Conservation (phyloP, 1,284 basidiomycete species). For the Thecaphora frezii region DNA sequence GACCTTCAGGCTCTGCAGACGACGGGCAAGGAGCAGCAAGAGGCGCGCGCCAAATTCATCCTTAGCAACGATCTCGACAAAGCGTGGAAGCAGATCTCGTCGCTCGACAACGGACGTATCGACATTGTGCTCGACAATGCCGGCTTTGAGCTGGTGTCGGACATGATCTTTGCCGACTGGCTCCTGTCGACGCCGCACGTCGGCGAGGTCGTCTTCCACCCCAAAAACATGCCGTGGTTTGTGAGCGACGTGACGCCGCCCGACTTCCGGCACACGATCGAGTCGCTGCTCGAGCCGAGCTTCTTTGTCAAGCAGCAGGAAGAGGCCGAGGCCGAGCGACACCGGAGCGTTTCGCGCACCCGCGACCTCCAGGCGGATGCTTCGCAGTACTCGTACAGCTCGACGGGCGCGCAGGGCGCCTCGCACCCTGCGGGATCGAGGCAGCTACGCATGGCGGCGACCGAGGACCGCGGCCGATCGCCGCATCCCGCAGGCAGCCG, state of each 20-base stretch:
- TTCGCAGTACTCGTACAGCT: constrained; percentile 26
- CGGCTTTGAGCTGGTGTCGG: constrained; percentile 90
- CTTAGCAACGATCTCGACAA: constrained; percentile 78
- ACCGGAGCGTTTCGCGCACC: constrained; percentile 31
- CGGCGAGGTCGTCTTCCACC: constrained; percentile 52
- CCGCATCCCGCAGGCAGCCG: constrained; percentile 31
- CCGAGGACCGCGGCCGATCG: constrained; percentile 27
- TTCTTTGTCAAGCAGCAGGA: constrained; percentile 63
- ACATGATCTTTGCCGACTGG: constrained; percentile 92
- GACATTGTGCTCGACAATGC: constrained; percentile 93
- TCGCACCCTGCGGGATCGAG: constrained; percentile 19
- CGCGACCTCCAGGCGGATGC: constrained; percentile 34
- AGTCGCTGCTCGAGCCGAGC: constrained; percentile 62
- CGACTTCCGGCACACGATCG: constrained; percentile 59
- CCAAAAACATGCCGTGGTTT: constrained; percentile 59
- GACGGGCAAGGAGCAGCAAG: constrained; percentile 66
- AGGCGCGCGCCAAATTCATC: constrained; percentile 67
- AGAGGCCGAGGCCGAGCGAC: constrained; percentile 17
- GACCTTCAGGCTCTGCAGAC: constrained; percentile 81
- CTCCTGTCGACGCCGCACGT: constrained; percentile 47
- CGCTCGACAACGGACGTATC: constrained; percentile 67
- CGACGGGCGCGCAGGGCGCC: constrained; percentile 9
- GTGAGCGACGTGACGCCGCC: constrained; percentile 51
- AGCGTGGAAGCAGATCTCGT: constrained; percentile 75
- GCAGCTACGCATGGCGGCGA: constrained; percentile 29